These are phyloP conservation scores for Suaeda aralocaspica DNA, from an alignment of 148 eudicot species.

Conservation along the genomic window DNA sequence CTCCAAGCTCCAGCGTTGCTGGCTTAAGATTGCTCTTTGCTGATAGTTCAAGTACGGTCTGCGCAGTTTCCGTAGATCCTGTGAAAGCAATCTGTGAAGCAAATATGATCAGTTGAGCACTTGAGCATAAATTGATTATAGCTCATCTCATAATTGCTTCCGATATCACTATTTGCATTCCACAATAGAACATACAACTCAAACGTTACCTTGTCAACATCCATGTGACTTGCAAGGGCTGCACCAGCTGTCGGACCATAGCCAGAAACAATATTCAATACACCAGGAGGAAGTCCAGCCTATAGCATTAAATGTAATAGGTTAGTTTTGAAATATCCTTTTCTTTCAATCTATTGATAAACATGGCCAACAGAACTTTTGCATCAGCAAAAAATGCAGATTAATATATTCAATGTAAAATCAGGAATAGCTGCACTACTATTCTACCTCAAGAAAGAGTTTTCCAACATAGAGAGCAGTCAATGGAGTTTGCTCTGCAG, in stretches of 20 bases:
- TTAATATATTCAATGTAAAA: neutral
- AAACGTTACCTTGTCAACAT: slow-evolving; percentile 64
- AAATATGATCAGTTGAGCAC: slow-evolving; percentile 1
- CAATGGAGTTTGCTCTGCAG: slow-evolving; percentile 79
- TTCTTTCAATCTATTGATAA: neutral
- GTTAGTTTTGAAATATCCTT: neutral
- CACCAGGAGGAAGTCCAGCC: slow-evolving; percentile 87
- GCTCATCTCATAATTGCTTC: too few relatives aligned
- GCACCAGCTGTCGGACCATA: slow-evolving; percentile 84
- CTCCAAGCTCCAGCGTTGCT: slow-evolving; percentile 71
- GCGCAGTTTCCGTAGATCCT: slow-evolving; percentile 59
- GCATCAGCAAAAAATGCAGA: neutral
- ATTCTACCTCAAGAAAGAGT: slow-evolving; percentile 57
- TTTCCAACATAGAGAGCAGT: slow-evolving; percentile 62
- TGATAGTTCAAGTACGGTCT: slow-evolving; percentile 49
- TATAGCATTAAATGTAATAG: slow-evolving; percentile 15
- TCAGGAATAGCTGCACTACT: slow-evolving; percentile 12
- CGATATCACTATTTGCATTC: too few relatives aligned
- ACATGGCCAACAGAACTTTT: neutral
- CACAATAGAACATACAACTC: neutral
- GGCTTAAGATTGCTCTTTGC: slow-evolving; percentile 58
- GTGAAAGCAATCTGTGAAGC: slow-evolving; percentile 55
- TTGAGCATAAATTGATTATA: neutral
- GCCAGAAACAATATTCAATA: slow-evolving; percentile 61
- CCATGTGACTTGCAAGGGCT: slow-evolving; percentile 78